Conservation (phyloP, 768 basidiomycete genomes). For the Cantharellus cinnabarinus region DNA sequence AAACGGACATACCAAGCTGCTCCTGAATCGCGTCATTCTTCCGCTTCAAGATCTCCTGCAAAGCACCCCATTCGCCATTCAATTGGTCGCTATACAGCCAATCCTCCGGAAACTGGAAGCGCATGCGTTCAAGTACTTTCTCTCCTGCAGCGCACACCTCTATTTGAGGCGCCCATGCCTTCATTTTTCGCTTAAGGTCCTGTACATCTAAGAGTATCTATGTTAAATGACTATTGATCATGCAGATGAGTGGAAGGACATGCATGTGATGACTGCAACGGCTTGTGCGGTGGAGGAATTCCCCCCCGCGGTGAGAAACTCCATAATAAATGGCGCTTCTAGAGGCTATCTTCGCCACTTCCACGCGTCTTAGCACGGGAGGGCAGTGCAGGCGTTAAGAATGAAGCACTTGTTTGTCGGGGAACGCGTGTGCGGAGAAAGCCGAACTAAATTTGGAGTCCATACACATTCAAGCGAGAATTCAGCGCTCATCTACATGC, state of each 20-base stretch:
- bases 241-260: not conserved
- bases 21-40: conserved; percentile 98
- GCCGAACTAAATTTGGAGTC: not conserved
- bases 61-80: conserved; percentile 94
- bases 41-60: conserved; percentile 90
- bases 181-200: conserved; percentile 92
- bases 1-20: conserved; percentile 53
- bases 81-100: conserved; percentile 99
- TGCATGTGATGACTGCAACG: conserved; percentile 94
- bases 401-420: too few species aligned
- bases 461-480: not conserved
- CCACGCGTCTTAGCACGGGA: not conserved
- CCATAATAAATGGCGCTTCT: not conserved
- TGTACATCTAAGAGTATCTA: conserved; percentile 32
- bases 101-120: conserved; percentile 91
- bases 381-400: too few species aligned
- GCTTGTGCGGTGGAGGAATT: conserved; percentile 93
- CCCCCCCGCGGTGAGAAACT: not conserved
- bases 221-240: not conserved
- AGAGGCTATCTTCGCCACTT: not conserved
- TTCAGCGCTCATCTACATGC: not conserved
- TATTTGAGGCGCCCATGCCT: conserved; percentile 92
- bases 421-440: too few species aligned
- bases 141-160: conserved; percentile 87
- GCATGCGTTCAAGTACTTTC: conserved; percentile 89